Evolutionary conservation across 345 rosid species (phyloP), one percentile per base, ranked within the genome.

Genomic region (Hypericum androsaemum): DNA sequence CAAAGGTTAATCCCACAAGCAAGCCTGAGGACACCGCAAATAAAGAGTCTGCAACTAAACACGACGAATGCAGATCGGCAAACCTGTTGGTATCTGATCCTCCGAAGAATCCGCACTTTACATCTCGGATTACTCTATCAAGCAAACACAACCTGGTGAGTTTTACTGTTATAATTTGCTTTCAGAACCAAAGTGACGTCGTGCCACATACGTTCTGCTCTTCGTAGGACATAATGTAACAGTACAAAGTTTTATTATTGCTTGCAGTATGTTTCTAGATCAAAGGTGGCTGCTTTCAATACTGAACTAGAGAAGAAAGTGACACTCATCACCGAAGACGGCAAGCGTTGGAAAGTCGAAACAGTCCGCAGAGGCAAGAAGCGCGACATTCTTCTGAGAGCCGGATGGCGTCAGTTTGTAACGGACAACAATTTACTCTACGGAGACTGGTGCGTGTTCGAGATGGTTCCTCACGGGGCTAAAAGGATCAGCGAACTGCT

Each of bases 321-420:
- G 81, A 76, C 57, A 61, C 77, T 22, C 6, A 41, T 67, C n/a
- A 55, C 49, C 48, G 65, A 22, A 1, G 32, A 4, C 32, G 2
- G 32, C 32, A 22, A 22, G 32, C 32, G 32, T 22, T 22, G 32
- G 32, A 4, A 22, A 22, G 32, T 22, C 32, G 32, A 22, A 22
- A 22, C 32, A 22, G 32, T 22, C 32, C 32, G 32, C 1, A 22
- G 32, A 22, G 32, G 32, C 32, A 22, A 22, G 32, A 22, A 22
- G 32, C 32, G 32, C 4, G 32, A 22, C 32, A 22, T 22, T 22
- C 32, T 22, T 22, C 32, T 22, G 32, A 22, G 32, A 22, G 1
- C 32, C 4, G 32, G 32, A 4, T 22, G 32, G 32, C 32, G 4
- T 1, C 32, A 22, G 32, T 22, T 22, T 4, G 32, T 22, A 22